Evolutionary conservation across 306 rosid genomes (phyloP), one percentile per base, ranked within the genome.

Genomic region (Delonix regia): DNA sequence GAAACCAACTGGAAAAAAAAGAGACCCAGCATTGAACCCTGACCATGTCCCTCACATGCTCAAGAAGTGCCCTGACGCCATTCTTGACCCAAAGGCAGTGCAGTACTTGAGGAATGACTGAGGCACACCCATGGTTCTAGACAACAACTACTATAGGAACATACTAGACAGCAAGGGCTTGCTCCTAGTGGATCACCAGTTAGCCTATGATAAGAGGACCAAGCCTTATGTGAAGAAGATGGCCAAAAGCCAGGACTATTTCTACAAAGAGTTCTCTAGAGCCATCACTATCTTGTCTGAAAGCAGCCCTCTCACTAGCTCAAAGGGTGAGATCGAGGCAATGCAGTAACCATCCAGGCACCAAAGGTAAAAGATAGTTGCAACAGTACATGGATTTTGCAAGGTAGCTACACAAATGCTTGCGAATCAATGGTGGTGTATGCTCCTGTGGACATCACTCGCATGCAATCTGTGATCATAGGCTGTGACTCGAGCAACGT

Each of bases 231-330:
- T 92, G 55, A 92, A 94, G 91, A 94, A 92, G 74, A 94, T 94
- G 98, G 98, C 98, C 48, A 94, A 94, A 77, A 94, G 87, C 78
- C 94, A 94, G 65, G 91, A 85, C 80, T 94, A 92, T 78, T 94
- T 92, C 91, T 92, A 89, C 85, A 90, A 84, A 88, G 90, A 94
- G 69, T 92, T 94, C 36, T 87, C 98, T 1, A 88, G 85, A 77
- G 98, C 98, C 71, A 88, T 94, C 63, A 42, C 93, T 48, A 64
- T 84, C 22, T 93, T 94, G 60, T 94, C 98, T 60, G 98, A 94
- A 75, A 94, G 92, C 86, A 94, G 92, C 74, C 97, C 98, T 80
- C 93, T 94, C n/a, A 94, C 97, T n/a, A 97, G 98, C 45, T 53
- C 86, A 1, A 83, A 90, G 84, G 97, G 97, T 52, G 98, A 94